Percentiles rank a stretch among this genome's conserved stretches.
These are phyloP conservation scores for Trypanosoma boissoni DNA, from an alignment of 208 protist genomes.

Conservation along the genomic window DNA sequence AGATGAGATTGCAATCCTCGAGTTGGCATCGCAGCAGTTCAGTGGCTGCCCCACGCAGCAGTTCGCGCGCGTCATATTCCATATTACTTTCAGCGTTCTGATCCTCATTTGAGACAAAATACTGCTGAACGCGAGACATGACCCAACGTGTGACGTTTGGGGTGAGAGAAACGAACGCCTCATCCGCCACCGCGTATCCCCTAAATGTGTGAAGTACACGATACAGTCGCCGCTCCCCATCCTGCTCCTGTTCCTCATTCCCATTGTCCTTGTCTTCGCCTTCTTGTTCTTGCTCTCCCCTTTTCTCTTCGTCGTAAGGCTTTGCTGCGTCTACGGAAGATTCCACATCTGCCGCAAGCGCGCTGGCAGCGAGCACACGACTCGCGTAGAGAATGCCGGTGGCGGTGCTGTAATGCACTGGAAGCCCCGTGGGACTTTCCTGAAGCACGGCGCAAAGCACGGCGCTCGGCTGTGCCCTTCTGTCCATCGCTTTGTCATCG, in stretches of 20 bases:
- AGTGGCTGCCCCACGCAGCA: conserved; percentile 20
- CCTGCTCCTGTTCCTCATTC: background rate
- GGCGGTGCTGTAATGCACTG: background rate
- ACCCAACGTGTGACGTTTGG: conserved; percentile 17
- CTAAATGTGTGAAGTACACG: conserved; percentile 14
- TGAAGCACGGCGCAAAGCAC: background rate
- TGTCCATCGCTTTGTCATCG: too few relatives aligned
- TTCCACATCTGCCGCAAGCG: conserved; percentile 1
- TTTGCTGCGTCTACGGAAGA: too few relatives aligned
- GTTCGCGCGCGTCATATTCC: background rate
- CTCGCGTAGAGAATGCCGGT: background rate
- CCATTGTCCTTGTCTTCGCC: background rate
- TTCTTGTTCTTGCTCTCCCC: background rate
- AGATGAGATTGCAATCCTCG: background rate
- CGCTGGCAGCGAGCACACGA: conserved; percentile 1
- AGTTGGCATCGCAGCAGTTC: conserved; percentile 7
- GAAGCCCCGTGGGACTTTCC: background rate
- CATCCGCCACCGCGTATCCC: conserved; percentile 3
- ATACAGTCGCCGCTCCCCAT: conserved; percentile 4
- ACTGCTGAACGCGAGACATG: background rate
- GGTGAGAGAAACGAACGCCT: conserved; percentile 5
- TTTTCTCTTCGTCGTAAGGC: too few relatives aligned
- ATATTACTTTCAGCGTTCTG: too few relatives aligned
- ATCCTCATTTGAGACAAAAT: conserved; percentile 2
- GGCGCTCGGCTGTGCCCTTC: too few relatives aligned